A percentile compares a stretch with the other conserved stretches of the same genome.
Evolutionary conservation across 352 stramenopile genomes (phyloP).

Genomic region (Pelagophyceae sp.): DNA sequence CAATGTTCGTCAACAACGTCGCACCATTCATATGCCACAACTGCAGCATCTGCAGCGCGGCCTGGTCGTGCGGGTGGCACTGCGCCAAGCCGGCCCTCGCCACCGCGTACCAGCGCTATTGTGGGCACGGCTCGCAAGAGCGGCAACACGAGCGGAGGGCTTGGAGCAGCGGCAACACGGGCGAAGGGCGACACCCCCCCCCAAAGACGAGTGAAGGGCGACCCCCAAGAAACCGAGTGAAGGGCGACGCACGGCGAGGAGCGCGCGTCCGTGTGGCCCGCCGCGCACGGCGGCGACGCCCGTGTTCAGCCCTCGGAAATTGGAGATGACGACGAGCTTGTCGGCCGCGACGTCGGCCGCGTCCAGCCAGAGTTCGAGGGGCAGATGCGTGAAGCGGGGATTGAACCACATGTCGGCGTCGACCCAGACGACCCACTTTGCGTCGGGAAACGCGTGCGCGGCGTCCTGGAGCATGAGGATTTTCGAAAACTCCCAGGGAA

Average conservation of each 20-base stretch:
- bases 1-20: background rate
- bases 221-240: too few species aligned
- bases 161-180: too few species aligned
- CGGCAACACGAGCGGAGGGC: too few species aligned
- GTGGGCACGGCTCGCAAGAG: too few species aligned
- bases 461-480: constrained; percentile 2
- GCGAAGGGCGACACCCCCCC: too few species aligned
- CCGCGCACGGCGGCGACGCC: background rate
- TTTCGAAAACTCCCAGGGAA: constrained; percentile 7
- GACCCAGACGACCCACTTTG: constrained; percentile 1
- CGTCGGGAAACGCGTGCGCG: background rate
- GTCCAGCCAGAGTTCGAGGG: background rate
- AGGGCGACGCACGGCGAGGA: background rate
- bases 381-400: background rate
- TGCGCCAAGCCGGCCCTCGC: background rate
- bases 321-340: background rate
- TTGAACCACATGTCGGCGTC: constrained; percentile 18
- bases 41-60: background rate
- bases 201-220: too few species aligned
- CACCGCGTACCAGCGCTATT: background rate
- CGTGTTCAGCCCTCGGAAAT: constrained; percentile 16
- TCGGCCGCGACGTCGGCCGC: background rate
- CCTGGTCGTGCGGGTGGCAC: constrained; percentile 18
- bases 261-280: background rate
- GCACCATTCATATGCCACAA: constrained; percentile 12